Base-by-base conservation (phyloP, 176 grass and related monocot species). In the Cenchrus purpureus region DNA sequence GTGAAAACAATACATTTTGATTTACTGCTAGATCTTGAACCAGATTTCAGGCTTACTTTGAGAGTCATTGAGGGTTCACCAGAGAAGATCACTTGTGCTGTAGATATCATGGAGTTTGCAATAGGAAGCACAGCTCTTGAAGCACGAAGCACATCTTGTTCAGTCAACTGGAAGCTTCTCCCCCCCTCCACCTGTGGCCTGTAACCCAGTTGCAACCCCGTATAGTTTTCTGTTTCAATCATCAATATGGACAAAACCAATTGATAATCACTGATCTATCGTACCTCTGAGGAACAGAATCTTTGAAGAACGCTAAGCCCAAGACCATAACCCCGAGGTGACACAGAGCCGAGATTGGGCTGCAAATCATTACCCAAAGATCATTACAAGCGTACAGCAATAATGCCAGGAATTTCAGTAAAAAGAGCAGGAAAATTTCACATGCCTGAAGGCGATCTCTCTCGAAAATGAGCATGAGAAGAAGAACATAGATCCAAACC, bases 21-120 rank as follows among this genome's bases (percentile, higher is more conserved):
- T 54, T 12, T 67, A 57, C 17, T 68, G 45, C 15, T 8, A 15
- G 29, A 71, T 20, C 6, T 48, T 0, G 1, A 78, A 58, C 48
- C 6, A 17, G 84, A 73, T 83, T 12, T 81, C 32, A 87, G 32
- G 42, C 89, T 86, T 92, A 94, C 96, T 79, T 99, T 92, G 73
- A 99, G 37, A 40, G 37, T 99, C 89, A 86, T 94, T 12, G 79
- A 88, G 2, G 94, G 92, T 43, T 99, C 92, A 37, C 97, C 94
- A n/a, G 81, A 94, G 90, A 99, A 99, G 51, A 99, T 79, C 15
- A 92, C 85, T 91, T 92, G 90, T 57, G 76, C 78, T 5, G 73
- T 90, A 7, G 90, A 94, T 77, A 96, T 77, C 58, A 88, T 82
- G 57, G 78, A 82, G 63, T 99, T 99, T 19, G 84, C 93, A 69